These are phyloP conservation scores for Chlamydomonas eustigma DNA, from an alignment of 139 green algal genomes.

Conservation along the genomic window DNA sequence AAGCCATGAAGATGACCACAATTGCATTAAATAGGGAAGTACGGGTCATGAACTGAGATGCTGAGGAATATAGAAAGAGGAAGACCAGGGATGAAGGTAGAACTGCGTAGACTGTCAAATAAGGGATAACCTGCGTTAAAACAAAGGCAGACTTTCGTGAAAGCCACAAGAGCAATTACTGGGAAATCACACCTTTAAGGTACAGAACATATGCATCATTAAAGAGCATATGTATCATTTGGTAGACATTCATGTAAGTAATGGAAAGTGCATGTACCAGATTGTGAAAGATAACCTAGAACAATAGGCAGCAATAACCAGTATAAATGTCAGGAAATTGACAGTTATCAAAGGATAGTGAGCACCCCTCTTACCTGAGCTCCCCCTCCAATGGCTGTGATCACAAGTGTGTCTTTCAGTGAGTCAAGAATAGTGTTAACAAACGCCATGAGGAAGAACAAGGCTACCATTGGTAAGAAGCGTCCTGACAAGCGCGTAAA, in stretches of 20 bases:
- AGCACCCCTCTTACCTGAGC: conserved; percentile 35
- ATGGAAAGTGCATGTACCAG: too few relatives aligned
- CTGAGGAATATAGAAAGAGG: conserved; percentile 65
- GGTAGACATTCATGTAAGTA: too few relatives aligned
- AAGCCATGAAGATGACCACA: conserved; percentile 72
- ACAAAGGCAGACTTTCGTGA: neutral
- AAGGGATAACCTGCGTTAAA: conserved; percentile 25
- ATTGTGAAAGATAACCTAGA: too few relatives aligned
- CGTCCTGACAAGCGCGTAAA: conserved; percentile 5
- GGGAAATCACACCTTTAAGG: too few relatives aligned
- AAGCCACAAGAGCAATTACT: too few relatives aligned
- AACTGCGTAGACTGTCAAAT: conserved; percentile 79
- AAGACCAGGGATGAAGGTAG: conserved; percentile 83
- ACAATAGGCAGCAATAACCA: too few relatives aligned
- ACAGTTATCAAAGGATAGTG: too few relatives aligned
- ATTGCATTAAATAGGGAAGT: conserved; percentile 85
- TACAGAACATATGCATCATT: too few relatives aligned
- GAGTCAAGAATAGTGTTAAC: conserved; percentile 93
- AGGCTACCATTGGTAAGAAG: conserved; percentile 79
- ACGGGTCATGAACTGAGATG: conserved; percentile 50
- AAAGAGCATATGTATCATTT: too few relatives aligned
- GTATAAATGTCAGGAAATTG: too few relatives aligned
- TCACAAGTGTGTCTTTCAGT: conserved; percentile 88
- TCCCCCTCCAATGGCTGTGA: conserved; percentile 74
- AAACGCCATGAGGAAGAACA: conserved; percentile 88